Evolutionary conservation across 2,329 filamentous ascomycete species (phyloP).

Genomic region (Xylaria arbuscula): DNA sequence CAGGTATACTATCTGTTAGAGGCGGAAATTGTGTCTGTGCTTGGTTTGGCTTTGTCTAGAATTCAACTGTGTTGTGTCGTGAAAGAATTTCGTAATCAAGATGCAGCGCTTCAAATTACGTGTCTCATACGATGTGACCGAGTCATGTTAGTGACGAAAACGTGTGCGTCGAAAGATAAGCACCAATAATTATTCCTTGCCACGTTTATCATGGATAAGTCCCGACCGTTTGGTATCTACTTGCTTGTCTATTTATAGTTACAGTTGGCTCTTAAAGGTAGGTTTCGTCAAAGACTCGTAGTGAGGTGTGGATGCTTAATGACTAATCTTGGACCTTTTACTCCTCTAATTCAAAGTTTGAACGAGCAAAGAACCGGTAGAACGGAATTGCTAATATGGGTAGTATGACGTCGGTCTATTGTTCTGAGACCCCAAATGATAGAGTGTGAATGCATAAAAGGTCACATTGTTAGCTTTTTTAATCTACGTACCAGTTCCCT

Average conservation of each 20-base stretch:
- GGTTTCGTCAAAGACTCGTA: not conserved
- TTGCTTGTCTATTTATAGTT: slow-evolving; percentile 17
- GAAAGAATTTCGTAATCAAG: not conserved
- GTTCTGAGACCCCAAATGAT: not conserved
- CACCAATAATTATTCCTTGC: not conserved
- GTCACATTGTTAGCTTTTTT: not conserved
- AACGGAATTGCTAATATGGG: not conserved
- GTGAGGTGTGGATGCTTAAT: not conserved
- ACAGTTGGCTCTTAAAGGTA: too few relatives aligned
- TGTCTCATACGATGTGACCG: slow-evolving; percentile 10
- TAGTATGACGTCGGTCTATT: not conserved
- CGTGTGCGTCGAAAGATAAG: not conserved
- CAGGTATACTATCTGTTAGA: not conserved
- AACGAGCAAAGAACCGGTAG: not conserved
- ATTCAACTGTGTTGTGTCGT: not conserved
- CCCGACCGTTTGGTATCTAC: not conserved
- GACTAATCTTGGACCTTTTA: not conserved
- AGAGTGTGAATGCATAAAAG: not conserved
- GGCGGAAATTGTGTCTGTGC: not conserved
- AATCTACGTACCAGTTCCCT: not conserved
- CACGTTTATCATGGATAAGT: not conserved
- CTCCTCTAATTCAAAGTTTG: slow-evolving; percentile 7
- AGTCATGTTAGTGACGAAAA: slow-evolving; percentile 17
- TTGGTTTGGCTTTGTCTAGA: not conserved
- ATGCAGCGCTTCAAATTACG: not conserved